phyloP scores from a whole-genome alignment of 495 filamentous ascomycete species.

The Aspergillus campestris region DNA sequence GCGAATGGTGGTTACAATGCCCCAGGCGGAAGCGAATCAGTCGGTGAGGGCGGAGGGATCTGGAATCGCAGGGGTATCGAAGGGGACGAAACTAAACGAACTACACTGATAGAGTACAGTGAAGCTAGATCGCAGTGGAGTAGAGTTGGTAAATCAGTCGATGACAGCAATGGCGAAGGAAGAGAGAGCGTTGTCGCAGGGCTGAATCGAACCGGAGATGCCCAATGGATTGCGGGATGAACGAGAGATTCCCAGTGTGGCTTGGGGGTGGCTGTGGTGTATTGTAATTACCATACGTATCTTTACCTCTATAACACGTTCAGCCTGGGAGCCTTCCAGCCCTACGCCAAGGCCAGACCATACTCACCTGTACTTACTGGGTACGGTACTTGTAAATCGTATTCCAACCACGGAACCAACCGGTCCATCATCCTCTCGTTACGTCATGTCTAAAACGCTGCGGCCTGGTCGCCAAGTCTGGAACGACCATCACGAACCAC shows the following conservation, averaged over 20 bases:
- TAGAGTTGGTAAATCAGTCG: not conserved
- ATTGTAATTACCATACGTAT: not conserved
- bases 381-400: not conserved
- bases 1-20: conserved; percentile 10
- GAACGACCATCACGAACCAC: no score
- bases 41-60: not conserved
- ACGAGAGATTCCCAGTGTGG: conserved; percentile 7
- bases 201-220: conserved; percentile 9
- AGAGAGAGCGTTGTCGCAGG: not conserved
- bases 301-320: no score
- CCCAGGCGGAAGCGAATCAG: not conserved
- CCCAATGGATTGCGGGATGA: conserved; percentile 14
- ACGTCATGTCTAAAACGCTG: no score
- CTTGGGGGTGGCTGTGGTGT: conserved; percentile 11
- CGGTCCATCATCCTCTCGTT: no score
- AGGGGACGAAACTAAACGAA: not conserved
- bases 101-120: not conserved
- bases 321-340: no score
- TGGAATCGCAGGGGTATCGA: not conserved
- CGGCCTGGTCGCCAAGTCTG: no score
- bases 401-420: no score
- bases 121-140: not conserved
- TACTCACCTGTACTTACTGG: no score
- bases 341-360: not conserved
- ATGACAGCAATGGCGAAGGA: not conserved